These are phyloP conservation scores for Butyriboletus loyo DNA, from an alignment of 768 basidiomycete species.

Conservation along the genomic window DNA sequence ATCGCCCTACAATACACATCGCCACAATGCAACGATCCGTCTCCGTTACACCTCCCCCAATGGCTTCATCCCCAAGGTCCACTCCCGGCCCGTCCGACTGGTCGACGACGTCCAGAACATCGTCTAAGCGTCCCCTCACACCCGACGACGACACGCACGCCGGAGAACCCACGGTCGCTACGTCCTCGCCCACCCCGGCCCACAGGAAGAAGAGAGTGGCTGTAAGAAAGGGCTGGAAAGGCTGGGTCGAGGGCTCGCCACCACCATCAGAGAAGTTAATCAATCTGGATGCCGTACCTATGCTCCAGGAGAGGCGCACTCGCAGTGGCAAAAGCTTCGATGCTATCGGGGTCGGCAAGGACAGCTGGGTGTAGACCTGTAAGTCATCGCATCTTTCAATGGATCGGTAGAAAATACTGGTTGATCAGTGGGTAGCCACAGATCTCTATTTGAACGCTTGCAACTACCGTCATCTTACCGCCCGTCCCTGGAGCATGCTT, in stretches of 20 bases:
- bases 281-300: constrained; percentile 70
- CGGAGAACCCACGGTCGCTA: constrained; percentile 20
- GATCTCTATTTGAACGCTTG: constrained; percentile 1
- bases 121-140: constrained; percentile 76
- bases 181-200: constrained; percentile 20
- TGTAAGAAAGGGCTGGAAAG: constrained; percentile 84
- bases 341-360: constrained; percentile 73
- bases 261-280: constrained; percentile 78
- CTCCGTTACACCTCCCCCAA: constrained; percentile 74
- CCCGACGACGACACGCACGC: constrained; percentile 60
- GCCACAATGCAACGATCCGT: constrained; percentile 65
- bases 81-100: constrained; percentile 77
- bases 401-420: constrained; percentile 53
- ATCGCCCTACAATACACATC: constrained; percentile 65
- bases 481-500: background rate
- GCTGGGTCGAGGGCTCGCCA: constrained; percentile 86
- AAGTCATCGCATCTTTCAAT: constrained; percentile 32
- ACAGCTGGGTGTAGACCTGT: constrained; percentile 67
- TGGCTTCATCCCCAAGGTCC: constrained; percentile 60
- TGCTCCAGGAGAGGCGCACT: constrained; percentile 73
- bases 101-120: constrained; percentile 69
- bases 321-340: constrained; percentile 85
- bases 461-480: background rate
- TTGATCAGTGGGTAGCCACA: constrained; percentile 6
- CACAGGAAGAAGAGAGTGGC: constrained; percentile 60